A percentile compares a stretch with the other conserved stretches of the same genome.
These are phyloP conservation scores for Suhomyces chickasaworum DNA, from an alignment of 1,139 yeast genomes.

Conservation along the genomic window DNA sequence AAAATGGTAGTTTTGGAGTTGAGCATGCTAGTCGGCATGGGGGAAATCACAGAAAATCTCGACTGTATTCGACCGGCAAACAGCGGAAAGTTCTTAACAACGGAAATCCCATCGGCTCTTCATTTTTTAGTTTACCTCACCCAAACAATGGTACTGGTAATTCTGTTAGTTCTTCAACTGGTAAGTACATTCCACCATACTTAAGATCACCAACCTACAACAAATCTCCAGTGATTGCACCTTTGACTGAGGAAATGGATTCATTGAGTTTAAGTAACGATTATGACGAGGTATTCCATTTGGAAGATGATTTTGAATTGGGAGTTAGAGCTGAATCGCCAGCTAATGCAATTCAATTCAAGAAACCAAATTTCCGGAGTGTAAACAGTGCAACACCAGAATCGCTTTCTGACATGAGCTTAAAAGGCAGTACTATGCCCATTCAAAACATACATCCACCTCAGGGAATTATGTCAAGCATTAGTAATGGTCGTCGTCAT, in stretches of 20 bases:
- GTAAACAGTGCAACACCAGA: conserved; percentile 16
- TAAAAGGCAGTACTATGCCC: conserved; percentile 4
- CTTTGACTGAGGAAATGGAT: conserved; percentile 44
- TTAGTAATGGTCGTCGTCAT: conserved; percentile 12
- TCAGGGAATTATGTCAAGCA: neutral
- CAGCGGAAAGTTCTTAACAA: conserved; percentile 18
- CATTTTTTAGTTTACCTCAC: conserved; percentile 12
- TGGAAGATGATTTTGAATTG: conserved; percentile 46
- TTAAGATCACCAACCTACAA: conserved; percentile 42
- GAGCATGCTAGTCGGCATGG: conserved; percentile 5
- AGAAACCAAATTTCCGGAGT: conserved; percentile 17
- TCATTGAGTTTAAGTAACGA: conserved; percentile 32
- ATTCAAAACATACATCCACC: neutral
- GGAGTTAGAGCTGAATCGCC: conserved; percentile 9
- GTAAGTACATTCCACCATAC: conserved; percentile 50
- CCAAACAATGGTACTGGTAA: conserved; percentile 5
- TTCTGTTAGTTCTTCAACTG: conserved; percentile 19
- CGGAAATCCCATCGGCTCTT: conserved; percentile 5
- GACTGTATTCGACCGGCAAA: conserved; percentile 36
- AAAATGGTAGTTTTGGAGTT: conserved; percentile 1
- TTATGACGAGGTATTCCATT: conserved; percentile 47
- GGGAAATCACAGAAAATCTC: conserved; percentile 22
- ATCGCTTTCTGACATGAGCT: conserved; percentile 9
- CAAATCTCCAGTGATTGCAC: conserved; percentile 39
- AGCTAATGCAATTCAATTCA: conserved; percentile 15